Conservation (phyloP, 2,329 filamentous ascomycete species). For the Aspergillaceae sp. region DNA sequence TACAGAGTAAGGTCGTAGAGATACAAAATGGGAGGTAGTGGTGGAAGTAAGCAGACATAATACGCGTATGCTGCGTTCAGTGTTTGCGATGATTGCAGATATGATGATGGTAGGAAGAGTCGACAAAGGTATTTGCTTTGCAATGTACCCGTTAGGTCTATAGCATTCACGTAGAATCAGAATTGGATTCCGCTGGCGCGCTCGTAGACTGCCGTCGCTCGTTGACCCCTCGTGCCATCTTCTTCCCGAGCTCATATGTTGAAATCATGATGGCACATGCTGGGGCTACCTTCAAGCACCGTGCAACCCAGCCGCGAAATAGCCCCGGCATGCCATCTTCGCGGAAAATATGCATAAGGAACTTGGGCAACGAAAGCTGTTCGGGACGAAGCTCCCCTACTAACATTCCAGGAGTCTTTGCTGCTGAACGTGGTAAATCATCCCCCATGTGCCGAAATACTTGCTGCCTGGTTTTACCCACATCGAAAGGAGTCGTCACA, state of each 20-base stretch:
- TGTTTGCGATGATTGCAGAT: no score
- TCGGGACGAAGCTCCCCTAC: slow-evolving; percentile 47
- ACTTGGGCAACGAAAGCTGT: slow-evolving; percentile 65
- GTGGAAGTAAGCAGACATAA: not conserved
- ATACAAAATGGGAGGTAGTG: not conserved
- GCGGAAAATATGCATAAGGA: slow-evolving; percentile 84
- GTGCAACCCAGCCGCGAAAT: slow-evolving; percentile 84
- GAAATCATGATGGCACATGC: slow-evolving; percentile 99
- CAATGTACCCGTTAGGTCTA: not conserved
- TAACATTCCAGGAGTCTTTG: slow-evolving; percentile 6
- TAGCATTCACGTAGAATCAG: not conserved
- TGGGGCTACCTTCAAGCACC: slow-evolving; percentile 88
- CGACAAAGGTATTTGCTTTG: no score
- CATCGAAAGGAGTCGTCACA: slow-evolving; percentile 90
- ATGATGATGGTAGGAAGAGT: not conserved
- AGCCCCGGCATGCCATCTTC: slow-evolving; percentile 73
- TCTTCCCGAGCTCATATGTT: slow-evolving; percentile 93
- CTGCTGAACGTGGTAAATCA: slow-evolving; percentile 13
- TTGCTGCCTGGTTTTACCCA: slow-evolving; percentile 92
- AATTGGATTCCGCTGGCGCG: not conserved
- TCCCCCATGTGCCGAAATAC: slow-evolving; percentile 57
- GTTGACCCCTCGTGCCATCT: slow-evolving; percentile 70
- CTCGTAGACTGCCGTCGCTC: slow-evolving; percentile 35
- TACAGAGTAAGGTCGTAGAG: not conserved
- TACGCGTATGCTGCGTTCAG: not conserved